Percentiles rank a stretch among this genome's conserved stretches.
phyloP scores from a whole-genome alignment of 441 rosid species.

The Jatropha multifida region DNA sequence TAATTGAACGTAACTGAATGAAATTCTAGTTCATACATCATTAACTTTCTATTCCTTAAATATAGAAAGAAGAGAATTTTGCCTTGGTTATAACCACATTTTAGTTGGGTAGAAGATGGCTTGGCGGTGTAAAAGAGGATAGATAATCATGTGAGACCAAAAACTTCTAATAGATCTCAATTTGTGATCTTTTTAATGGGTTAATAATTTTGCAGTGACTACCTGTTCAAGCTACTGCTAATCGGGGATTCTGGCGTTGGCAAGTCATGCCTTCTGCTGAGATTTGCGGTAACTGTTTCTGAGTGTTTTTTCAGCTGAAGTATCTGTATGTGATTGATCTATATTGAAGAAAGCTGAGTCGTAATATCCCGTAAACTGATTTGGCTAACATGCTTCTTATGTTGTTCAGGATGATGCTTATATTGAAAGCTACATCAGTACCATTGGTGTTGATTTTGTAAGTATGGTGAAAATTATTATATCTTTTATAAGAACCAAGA shows the following conservation, averaged over 20 bases:
- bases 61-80: not conserved
- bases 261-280: slow-evolving; percentile 9
- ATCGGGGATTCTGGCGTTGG: slow-evolving; percentile 12
- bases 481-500: not conserved
- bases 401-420: slow-evolving; percentile 5
- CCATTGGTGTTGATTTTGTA: slow-evolving; percentile 12
- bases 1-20: no score
- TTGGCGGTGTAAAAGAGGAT: not conserved
- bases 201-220: slow-evolving; percentile 1
- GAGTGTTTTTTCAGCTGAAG: not conserved
- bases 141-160: not conserved
- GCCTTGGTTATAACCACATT: not conserved
- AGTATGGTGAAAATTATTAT: not conserved
- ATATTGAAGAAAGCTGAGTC: no score
- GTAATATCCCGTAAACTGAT: not conserved
- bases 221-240: slow-evolving; percentile 6
- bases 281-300: not conserved
- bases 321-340: no score
- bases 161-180: no score
- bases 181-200: not conserved
- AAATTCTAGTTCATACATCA: no score
- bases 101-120: not conserved
- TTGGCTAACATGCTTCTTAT: not conserved
- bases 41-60: no score
- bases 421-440: slow-evolving; percentile 8